phyloP scores from a whole-genome alignment of 768 basidiomycete genomes.

The Tremella fuciformis region DNA sequence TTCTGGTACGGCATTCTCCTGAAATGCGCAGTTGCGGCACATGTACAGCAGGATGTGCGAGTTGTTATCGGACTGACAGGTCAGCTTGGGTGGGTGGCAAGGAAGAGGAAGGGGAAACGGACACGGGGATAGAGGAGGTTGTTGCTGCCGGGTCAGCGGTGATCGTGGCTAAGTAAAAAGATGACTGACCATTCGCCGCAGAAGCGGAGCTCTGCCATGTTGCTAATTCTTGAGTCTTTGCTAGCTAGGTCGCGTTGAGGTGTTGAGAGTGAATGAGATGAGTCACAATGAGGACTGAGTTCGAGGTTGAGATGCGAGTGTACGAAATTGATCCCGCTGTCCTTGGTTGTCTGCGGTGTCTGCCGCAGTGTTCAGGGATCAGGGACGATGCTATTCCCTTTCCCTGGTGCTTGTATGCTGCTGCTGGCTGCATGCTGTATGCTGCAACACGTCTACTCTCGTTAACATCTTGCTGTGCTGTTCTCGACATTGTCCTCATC shows the following conservation, averaged over 20 bases:
- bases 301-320: background rate
- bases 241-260: too few relatives aligned
- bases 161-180: background rate
- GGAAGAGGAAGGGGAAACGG: background rate
- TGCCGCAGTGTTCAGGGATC: too few relatives aligned
- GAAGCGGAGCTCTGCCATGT: slow-evolving; percentile 65
- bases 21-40: slow-evolving; percentile 83
- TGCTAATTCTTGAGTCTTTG: too few relatives aligned
- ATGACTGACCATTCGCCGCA: slow-evolving; percentile 68
- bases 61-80: slow-evolving; percentile 68
- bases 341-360: too few relatives aligned
- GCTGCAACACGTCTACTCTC: too few relatives aligned
- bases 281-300: slow-evolving; percentile 1
- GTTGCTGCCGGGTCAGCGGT: slow-evolving; percentile 58
- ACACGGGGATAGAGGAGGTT: slow-evolving; percentile 76
- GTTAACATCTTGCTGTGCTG: too few relatives aligned
- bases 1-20: slow-evolving; percentile 62
- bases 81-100: slow-evolving; percentile 1
- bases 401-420: too few relatives aligned
- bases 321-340: too few relatives aligned
- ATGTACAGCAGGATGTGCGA: slow-evolving; percentile 83
- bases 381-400: too few relatives aligned
- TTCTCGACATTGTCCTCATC: too few relatives aligned
- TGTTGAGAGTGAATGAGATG: slow-evolving; percentile 4
- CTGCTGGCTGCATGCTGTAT: too few relatives aligned